Evolutionary conservation across 441 rosid species (phyloP).

Genomic region (Mallotus repandus): DNA sequence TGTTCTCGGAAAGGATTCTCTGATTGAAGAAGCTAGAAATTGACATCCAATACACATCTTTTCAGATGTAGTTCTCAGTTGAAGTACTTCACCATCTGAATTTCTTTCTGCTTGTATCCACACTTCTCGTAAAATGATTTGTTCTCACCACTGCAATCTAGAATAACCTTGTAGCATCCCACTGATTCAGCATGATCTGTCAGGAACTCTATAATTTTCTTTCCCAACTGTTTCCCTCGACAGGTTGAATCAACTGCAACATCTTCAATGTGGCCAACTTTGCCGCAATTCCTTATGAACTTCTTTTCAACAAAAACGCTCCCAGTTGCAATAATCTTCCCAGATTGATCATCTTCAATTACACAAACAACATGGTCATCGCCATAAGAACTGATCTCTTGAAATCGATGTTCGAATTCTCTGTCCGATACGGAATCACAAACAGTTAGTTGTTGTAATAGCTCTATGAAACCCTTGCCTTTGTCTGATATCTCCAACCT

Average conservation of each 20-base stretch:
- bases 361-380: conserved; percentile 84
- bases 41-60: neutral
- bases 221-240: conserved; percentile 71
- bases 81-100: conserved; percentile 79
- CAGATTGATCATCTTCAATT: conserved; percentile 55
- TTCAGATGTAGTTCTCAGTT: conserved; percentile 22
- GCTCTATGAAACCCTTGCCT: conserved; percentile 74
- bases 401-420: conserved; percentile 60
- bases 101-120: conserved; percentile 61
- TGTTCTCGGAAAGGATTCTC: neutral
- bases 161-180: conserved; percentile 92
- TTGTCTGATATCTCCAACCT: conserved; percentile 71
- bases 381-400: conserved; percentile 56
- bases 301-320: conserved; percentile 82
- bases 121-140: conserved; percentile 74
- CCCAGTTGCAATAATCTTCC: conserved; percentile 70
- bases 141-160: conserved; percentile 69
- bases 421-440: conserved; percentile 65
- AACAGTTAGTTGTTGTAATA: conserved; percentile 59
- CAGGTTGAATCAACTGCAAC: conserved; percentile 66
- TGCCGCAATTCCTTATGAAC: conserved; percentile 76
- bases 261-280: conserved; percentile 89
- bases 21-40: neutral
- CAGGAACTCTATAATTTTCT: conserved; percentile 58
- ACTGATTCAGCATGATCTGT: conserved; percentile 49